Base-by-base conservation (phyloP, 1,284 basidiomycete genomes). In the Boletus sp. region DNA sequence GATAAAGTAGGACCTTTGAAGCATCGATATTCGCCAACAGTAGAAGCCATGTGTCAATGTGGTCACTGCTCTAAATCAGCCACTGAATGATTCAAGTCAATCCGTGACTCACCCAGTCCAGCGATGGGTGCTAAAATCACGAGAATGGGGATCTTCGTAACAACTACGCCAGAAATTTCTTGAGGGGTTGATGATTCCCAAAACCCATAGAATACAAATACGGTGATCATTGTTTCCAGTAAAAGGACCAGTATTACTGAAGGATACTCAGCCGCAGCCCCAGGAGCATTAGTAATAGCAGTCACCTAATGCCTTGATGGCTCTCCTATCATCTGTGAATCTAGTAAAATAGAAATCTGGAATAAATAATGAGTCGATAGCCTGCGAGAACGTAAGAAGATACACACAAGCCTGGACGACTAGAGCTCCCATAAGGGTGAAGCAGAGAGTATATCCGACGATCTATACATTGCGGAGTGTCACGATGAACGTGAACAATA, bases 1-100 rank as follows among this genome's bases (percentile, higher is more conserved):
- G 1, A 63, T 6, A 14, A 46, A 7, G 10, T 12, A n/a, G 1
- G n/a, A 51, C 30, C 12, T 36, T 7, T 29, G 30, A 17, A 62
- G 33, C 10, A 38, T 33, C 12, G 23, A 48, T 47, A 64, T 58
- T 35, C 52, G 40, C 61, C 59, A 64, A 46, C 57, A 62, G 39
- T 51, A 58, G 35, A 64, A 62, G 1, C 47, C 44, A 6, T 64
- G 60, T 6, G 46, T 49, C n/a, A 58, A 19, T 7, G 44, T 51
- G 1, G 51, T 61, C 12, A 61, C 62, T 64, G 6, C 9, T 12
- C 4, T 47, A 0, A 6, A 19, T 52, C 3, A 56, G 42, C 20
- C 6, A 16, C 1, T 3, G 4, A 22, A 16, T 4, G 2, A 8
- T 33, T 3, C 10, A 2, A 36, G 9, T 3, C 0, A 2, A n/a